Conservation (phyloP, 2,329 filamentous ascomycete genomes). For the Monosporascus sp. region DNA sequence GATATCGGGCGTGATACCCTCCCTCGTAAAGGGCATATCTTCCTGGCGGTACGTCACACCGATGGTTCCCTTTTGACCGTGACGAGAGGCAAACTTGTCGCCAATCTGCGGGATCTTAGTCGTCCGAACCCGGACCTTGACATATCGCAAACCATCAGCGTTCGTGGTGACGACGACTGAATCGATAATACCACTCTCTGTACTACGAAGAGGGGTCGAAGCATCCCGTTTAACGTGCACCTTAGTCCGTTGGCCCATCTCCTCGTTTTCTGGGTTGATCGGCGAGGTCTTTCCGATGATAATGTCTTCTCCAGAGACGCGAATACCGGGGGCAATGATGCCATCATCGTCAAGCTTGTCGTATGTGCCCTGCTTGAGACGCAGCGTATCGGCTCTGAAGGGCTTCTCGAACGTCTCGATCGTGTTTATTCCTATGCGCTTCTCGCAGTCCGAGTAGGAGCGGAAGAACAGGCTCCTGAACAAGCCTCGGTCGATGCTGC, state of each 20-base stretch:
- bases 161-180: slow-evolving; percentile 92
- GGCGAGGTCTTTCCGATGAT: slow-evolving; percentile 99
- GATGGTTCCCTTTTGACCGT: slow-evolving; percentile 98
- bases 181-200: slow-evolving; percentile 95
- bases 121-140: slow-evolving; percentile 94
- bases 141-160: slow-evolving; percentile 87
- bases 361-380: slow-evolving; percentile 90
- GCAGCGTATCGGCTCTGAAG: slow-evolving; percentile 77
- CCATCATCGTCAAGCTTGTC: slow-evolving; percentile 97
- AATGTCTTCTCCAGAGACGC: slow-evolving; percentile 95
- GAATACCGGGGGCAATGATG: slow-evolving; percentile 86
- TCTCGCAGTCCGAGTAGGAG: slow-evolving; percentile 95
- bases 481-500: slow-evolving; percentile 92
- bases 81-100: slow-evolving; percentile 98
- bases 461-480: slow-evolving; percentile 98
- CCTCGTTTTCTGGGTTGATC: slow-evolving; percentile 85
- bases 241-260: slow-evolving; percentile 86
- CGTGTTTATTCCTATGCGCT: slow-evolving; percentile 88
- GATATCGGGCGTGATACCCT: slow-evolving; percentile 88
- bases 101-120: slow-evolving; percentile 98
- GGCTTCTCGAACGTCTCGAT: slow-evolving; percentile 96
- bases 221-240: slow-evolving; percentile 91
- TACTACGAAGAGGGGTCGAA: slow-evolving; percentile 88
- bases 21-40: slow-evolving; percentile 95
- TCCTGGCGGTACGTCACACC: slow-evolving; percentile 97